Base-by-base conservation (phyloP, 2,329 filamentous ascomycete species). In the Trichoderma aggressivum region DNA sequence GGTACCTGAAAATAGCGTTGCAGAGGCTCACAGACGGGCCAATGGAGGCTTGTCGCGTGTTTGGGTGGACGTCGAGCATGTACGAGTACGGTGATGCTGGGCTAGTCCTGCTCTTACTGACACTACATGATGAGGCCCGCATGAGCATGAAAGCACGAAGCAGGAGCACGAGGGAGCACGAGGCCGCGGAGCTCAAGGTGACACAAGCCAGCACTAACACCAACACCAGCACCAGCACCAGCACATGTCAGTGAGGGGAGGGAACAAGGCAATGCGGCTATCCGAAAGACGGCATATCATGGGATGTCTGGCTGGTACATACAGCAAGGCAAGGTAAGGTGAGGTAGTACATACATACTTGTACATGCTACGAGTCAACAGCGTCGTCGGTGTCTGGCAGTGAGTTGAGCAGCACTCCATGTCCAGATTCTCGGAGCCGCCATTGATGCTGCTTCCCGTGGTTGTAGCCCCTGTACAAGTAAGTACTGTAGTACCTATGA, bases 1-100 rank as follows among this genome's bases (percentile, higher is more conserved):
- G 53, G 65, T 68, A 60, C 65, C 65, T 68, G 65, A 59, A 47
- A 68, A 60, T 68, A 43, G 65, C 65, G 65, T 50, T 28, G 53
- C 26, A 43, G 53, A 58, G 34, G 34, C 24, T 64, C 61, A 30
- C 11, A 8, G 26, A 26, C 56, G 10, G 14, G 55, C 65, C 65
- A 68, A 68, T 68, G 21, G 65, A 12, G 36, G 26, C 14, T 24
- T 39, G 53, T 56, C n/a, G 53, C 55, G 28, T 50, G 55, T 32
- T 60, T 59, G 39, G n/a, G 39, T 50, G 43, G 43, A 21, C n/a
- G 55, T 7, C 16, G 26, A 28, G 55, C 16, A 58, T 59, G 28
- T 32, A 30, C 18, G 26, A 18, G 28, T 32, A 30, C 18, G 26
- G 28, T 58, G 55, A 58, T 58, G 21, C 26, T 30, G 6, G 55